These are phyloP conservation scores for Pascua sp. DNA, from an alignment of 1,284 basidiomycete species.

Conservation along the genomic window DNA sequence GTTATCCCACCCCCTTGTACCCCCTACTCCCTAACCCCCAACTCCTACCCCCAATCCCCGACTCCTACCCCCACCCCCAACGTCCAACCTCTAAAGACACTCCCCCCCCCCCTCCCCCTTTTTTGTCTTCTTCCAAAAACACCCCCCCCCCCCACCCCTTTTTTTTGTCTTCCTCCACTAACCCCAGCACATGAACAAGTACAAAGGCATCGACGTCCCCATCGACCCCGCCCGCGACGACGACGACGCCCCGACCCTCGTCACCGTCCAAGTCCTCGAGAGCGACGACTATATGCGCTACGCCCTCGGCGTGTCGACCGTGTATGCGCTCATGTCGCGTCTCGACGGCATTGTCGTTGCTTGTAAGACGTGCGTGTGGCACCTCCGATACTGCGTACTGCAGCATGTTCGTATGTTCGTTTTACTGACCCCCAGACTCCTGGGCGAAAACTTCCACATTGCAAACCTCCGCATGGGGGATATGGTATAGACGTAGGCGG, in stretches of 20 bases:
- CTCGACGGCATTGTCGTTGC: conserved; percentile 43
- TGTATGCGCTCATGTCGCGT: conserved; percentile 42
- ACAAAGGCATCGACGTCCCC: conserved; percentile 38
- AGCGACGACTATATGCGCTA: conserved; percentile 47
- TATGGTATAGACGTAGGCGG: neutral
- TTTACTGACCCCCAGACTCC: conserved; percentile 23
- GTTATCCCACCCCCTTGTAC: too few species aligned
- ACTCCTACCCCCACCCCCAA: too few species aligned
- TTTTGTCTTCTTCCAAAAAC: too few species aligned
- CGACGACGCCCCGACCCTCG: conserved; percentile 38
- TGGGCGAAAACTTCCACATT: conserved; percentile 47
- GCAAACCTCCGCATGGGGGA: conserved; percentile 15
- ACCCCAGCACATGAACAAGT: conserved; percentile 31
- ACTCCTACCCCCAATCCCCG: too few species aligned
- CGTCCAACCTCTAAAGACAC: too few species aligned
- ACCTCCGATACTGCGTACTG: too few species aligned
- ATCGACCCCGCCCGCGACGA: conserved; percentile 31
- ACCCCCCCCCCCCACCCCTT: too few species aligned
- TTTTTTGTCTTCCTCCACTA: neutral
- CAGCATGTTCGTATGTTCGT: too few species aligned
- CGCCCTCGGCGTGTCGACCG: conserved; percentile 44
- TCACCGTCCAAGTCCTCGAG: conserved; percentile 45
- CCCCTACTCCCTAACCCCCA: too few species aligned
- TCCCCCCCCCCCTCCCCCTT: too few species aligned
- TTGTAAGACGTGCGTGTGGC: conserved; percentile 39